phyloP scores from a whole-genome alignment of 1,284 basidiomycete species.

The Golubevia sp. region DNA sequence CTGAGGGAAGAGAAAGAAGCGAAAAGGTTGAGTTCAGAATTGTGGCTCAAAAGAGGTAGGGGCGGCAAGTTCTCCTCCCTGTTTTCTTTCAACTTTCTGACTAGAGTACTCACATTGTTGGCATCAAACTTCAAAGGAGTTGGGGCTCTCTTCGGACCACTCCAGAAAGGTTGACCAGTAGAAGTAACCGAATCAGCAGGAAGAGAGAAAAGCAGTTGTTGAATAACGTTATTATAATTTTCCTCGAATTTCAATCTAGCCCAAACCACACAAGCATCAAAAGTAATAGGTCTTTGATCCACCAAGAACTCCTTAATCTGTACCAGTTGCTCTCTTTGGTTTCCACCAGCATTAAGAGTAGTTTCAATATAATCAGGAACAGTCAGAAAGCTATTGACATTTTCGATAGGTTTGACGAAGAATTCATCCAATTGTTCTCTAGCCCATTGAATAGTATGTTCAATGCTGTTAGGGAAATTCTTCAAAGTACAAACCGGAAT shows the following conservation, averaged over 20 bases:
- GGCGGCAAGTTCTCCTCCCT: too few relatives aligned
- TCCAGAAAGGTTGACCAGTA: conserved; percentile 78
- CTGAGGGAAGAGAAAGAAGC: conserved; percentile 63
- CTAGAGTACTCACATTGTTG: conserved; percentile 71
- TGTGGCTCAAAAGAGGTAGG: background rate
- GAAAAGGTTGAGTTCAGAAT: too few relatives aligned
- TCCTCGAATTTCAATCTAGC: conserved; percentile 94
- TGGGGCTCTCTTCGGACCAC: conserved; percentile 95
- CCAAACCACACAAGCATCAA: conserved; percentile 98
- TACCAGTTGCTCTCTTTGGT: conserved; percentile 85
- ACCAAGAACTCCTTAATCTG: conserved; percentile 91
- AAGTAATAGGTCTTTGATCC: conserved; percentile 86
- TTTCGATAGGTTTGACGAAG: conserved; percentile 91
- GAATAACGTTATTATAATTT: conserved; percentile 91
- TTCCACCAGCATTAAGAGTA: conserved; percentile 84
- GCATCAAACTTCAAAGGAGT: conserved; percentile 85
- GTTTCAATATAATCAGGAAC: conserved; percentile 95
- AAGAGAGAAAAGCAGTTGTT: conserved; percentile 88
- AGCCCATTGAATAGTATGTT: conserved; percentile 96
- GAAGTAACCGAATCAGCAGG: conserved; percentile 89
- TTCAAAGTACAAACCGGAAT: conserved; percentile 98
- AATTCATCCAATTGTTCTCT: conserved; percentile 88
- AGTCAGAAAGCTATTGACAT: conserved; percentile 94
- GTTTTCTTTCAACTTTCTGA: too few relatives aligned
- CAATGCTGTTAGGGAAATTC: conserved; percentile 98